phyloP scores from a whole-genome alignment of 2,329 filamentous ascomycete genomes.

The Nannizziopsis arthrosporioides region DNA sequence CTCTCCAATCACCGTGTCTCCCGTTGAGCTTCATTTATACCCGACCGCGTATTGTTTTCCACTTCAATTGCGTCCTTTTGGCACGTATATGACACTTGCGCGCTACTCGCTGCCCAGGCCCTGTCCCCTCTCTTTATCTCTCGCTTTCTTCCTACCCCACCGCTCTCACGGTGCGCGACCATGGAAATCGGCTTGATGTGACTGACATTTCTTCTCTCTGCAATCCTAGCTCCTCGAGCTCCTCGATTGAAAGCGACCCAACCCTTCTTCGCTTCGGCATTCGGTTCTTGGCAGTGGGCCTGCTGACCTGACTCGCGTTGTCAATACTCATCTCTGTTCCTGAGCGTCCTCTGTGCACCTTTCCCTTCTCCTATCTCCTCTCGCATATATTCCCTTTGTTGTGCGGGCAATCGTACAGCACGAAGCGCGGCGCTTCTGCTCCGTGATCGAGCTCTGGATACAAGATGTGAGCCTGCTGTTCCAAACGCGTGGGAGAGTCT shows the following conservation, averaged over 20 bases:
- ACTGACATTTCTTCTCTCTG: neutral
- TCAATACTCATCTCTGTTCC: neutral
- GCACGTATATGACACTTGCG: too few relatives aligned
- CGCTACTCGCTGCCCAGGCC: too few relatives aligned
- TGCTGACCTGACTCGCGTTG: neutral
- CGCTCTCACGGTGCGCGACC: neutral
- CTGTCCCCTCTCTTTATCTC: neutral
- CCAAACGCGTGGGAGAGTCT: neutral
- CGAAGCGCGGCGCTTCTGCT: neutral
- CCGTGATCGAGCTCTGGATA: neutral
- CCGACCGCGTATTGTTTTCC: too few relatives aligned
- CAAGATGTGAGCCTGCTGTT: constrained; percentile 1
- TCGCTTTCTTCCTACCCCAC: neutral
- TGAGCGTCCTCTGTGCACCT: neutral
- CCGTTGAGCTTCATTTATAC: too few relatives aligned
- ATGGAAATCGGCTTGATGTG: neutral
- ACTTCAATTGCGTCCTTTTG: too few relatives aligned
- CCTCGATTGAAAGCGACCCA: neutral
- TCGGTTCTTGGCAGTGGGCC: neutral
- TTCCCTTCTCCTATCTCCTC: neutral
- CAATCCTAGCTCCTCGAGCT: neutral
- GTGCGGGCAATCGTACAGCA: neutral
- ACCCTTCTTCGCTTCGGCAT: neutral
- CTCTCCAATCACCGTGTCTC: neutral
- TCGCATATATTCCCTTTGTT: too few relatives aligned